Evolutionary conservation across 1,284 basidiomycete genomes (phyloP), one percentile per base, ranked within the genome.

Genomic region (Tilletia setariae): DNA sequence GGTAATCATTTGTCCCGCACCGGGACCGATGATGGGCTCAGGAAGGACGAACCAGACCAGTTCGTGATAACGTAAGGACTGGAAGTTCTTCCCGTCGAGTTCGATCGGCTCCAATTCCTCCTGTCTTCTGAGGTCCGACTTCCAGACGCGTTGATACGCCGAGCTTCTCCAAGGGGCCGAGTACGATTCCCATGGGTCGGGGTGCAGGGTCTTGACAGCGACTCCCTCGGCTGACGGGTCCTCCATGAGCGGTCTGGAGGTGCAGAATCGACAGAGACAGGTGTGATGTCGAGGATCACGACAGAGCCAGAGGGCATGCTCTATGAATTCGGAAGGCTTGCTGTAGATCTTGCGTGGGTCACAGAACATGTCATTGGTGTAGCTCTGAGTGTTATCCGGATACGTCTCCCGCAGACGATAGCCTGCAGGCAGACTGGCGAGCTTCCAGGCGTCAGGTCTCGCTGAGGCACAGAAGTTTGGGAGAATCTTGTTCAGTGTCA

Each of bases 291-390:
- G 28, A 11, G 56, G 30, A 32, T 32, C 30, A 6, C 23, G 13
- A 30, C 56, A 61, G 56, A 61, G 56, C 56, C 56, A 61, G 56
- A 61, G 28, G 13, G 56, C 56, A 21, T 61, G 56, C 56, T 25
- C 28, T 2, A 19, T 30, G 56, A 61, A 61, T 3, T 25, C 25
- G 1, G 13, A 2, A 3, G 56, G 56, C n/a, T 16, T 61, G 35
- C 35, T 40, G 35, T 40, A 40, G 4, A 40, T 40, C 35, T 40
- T 40, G 35, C 35, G 35, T 40, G 35, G 35, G 35, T 40, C 35
- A 40, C 35, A 40, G 35, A 40, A 40, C 35, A 40, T 40, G 35
- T 40, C 35, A 40, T 40, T 40, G 35, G 35, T 40, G 35, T 40
- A 30, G 56, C 15, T 49, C 46, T 49, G 46, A 7, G 19, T n/a